Percentiles rank a stretch among this genome's conserved stretches.
Evolutionary conservation across 345 rosid genomes (phyloP).

Genomic region (Eucalyptus regnans): DNA sequence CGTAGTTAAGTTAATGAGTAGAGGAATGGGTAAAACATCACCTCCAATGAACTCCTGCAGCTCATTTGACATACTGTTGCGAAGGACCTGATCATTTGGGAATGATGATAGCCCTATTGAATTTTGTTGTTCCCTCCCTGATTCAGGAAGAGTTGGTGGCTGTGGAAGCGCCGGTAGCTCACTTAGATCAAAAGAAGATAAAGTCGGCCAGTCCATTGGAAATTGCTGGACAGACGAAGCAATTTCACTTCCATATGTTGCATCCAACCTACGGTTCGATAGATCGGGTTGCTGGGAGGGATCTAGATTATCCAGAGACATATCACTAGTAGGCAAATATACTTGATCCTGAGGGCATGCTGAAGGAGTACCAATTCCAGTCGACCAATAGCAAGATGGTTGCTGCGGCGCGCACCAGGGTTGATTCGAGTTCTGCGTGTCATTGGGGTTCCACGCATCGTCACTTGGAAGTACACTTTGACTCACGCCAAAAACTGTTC

Average conservation of each 20-base stretch:
- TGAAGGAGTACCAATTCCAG: neutral
- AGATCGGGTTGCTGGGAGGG: neutral
- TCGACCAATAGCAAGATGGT: neutral
- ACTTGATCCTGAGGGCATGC: neutral
- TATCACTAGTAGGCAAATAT: neutral
- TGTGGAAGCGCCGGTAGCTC: fast-evolving
- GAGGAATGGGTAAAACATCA: too few relatives aligned
- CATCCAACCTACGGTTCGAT: neutral
- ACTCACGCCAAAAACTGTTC: neutral
- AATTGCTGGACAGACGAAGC: neutral
- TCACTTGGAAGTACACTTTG: neutral
- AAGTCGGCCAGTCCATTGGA: neutral
- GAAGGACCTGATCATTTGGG: too few relatives aligned
- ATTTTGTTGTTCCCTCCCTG: neutral
- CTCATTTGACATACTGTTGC: too few relatives aligned
- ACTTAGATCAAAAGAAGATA: fast-evolving
- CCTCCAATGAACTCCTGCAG: too few relatives aligned
- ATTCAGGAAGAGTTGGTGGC: neutral
- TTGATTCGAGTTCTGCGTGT: neutral
- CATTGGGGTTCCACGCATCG: neutral
- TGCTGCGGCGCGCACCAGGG: neutral
- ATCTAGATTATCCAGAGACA: neutral
- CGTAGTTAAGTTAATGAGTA: neutral
- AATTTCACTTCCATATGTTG: neutral
- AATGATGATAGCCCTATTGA: too few relatives aligned